Evolutionary conservation across 2,329 filamentous ascomycete species (phyloP).

Genomic region (Pseudocercospora crystallina): DNA sequence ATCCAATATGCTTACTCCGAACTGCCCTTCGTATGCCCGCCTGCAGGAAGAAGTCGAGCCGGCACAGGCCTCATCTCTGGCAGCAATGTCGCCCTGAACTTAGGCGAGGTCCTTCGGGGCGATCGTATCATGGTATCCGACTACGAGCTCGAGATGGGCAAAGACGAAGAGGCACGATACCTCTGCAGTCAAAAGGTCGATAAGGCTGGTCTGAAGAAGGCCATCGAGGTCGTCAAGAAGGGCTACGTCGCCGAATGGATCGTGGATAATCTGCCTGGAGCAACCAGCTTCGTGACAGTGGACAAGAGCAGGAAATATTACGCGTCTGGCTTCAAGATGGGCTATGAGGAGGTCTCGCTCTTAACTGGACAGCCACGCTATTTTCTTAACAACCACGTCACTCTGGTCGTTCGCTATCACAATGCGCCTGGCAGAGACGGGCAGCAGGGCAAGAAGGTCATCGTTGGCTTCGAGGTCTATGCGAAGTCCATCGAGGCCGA

Average conservation of each 20-base stretch:
- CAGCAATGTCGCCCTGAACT: conserved; percentile 75
- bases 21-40: conserved; percentile 81
- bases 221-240: conserved; percentile 70
- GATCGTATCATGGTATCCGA: conserved; percentile 84
- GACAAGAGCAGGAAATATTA: conserved; percentile 87
- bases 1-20: conserved; percentile 91
- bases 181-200: conserved; percentile 70
- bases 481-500: conserved; percentile 73
- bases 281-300: conserved; percentile 82
- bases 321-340: conserved; percentile 84
- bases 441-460: conserved; percentile 70
- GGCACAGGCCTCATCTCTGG: conserved; percentile 71
- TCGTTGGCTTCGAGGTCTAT: conserved; percentile 89
- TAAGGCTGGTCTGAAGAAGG: conserved; percentile 63
- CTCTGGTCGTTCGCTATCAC: conserved; percentile 77
- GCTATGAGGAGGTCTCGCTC: conserved; percentile 67
- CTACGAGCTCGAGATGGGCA: conserved; percentile 75
- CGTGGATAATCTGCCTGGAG: conserved; percentile 84
- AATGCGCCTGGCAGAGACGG: conserved; percentile 68
- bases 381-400: conserved; percentile 86
- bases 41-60: conserved; percentile 64
- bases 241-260: conserved; percentile 93
- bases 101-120: conserved; percentile 83
- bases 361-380: conserved; percentile 62
- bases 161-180: conserved; percentile 69